Conservation (phyloP, 345 rosid species). For the Mangifera indica region DNA sequence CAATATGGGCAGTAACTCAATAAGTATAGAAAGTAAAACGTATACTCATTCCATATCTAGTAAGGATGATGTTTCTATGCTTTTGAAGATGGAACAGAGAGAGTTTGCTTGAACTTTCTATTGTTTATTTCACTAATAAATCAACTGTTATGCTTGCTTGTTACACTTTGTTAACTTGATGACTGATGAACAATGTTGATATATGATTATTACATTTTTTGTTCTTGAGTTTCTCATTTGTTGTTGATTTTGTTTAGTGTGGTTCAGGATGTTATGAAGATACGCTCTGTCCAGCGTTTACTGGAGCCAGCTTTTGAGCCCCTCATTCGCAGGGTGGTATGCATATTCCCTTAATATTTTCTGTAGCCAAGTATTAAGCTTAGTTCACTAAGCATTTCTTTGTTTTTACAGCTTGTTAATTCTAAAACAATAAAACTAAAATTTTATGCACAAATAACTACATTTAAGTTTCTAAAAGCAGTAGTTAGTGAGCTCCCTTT, state of each 20-base stretch:
- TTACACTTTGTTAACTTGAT: slow-evolving; percentile 1
- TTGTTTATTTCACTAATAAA: background rate
- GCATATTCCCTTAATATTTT: slow-evolving; percentile 20
- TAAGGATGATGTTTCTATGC: background rate
- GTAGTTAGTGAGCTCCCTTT: background rate
- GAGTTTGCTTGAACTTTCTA: background rate
- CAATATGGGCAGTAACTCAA: background rate
- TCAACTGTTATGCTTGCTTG: background rate
- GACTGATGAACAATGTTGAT: background rate
- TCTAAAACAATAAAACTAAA: background rate
- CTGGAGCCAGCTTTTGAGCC: slow-evolving; percentile 94
- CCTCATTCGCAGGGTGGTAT: slow-evolving; percentile 90
- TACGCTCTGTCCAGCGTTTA: slow-evolving; percentile 61
- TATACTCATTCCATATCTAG: background rate
- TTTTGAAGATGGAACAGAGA: background rate
- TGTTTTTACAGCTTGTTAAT: background rate
- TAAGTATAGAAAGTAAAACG: background rate
- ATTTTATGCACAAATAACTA: no score
- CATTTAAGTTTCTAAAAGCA: background rate
- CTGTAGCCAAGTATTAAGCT: background rate
- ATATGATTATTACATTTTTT: background rate
- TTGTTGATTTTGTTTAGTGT: slow-evolving; percentile 53
- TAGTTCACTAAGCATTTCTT: background rate
- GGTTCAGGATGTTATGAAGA: slow-evolving; percentile 86
- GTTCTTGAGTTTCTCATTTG: slow-evolving; percentile 20